These are phyloP conservation scores for Cornus suecica DNA, from an alignment of 148 eudicot genomes.

Conservation along the genomic window DNA sequence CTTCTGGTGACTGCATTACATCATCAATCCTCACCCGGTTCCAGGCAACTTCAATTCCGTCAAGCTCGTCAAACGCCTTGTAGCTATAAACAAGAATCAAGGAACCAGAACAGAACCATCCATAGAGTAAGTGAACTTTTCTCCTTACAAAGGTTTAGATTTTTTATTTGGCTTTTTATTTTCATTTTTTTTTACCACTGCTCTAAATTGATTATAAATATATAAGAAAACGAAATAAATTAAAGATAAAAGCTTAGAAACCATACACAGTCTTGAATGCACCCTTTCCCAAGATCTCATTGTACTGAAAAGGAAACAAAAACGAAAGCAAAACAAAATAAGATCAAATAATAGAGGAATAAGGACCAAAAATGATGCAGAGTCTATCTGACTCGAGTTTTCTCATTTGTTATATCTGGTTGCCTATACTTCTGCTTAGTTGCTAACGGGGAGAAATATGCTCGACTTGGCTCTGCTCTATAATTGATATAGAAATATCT, in stretches of 20 bases:
- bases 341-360: neutral
- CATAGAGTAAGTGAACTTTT: neutral
- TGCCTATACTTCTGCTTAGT: neutral
- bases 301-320: slow-evolving; percentile 57
- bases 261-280: slow-evolving; percentile 91
- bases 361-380: neutral
- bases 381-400: neutral
- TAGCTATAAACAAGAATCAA: slow-evolving; percentile 43
- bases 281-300: slow-evolving; percentile 81
- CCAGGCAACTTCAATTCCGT: slow-evolving; percentile 97
- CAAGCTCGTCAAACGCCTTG: slow-evolving; percentile 79
- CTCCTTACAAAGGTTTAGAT: neutral
- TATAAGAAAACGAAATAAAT: neutral
- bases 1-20: slow-evolving; percentile 60
- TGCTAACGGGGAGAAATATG: too few species aligned
- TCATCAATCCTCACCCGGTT: slow-evolving; percentile 70
- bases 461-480: too few species aligned
- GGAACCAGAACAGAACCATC: slow-evolving; percentile 2
- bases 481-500: too few species aligned
- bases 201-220: neutral
- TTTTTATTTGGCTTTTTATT: too few species aligned
- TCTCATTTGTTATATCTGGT: neutral
- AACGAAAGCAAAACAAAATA: slow-evolving; percentile 6
- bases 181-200: neutral
- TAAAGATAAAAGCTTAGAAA: slow-evolving; percentile 17